phyloP scores from a whole-genome alignment of 768 basidiomycete species.

The Macrolepiota dolichaula region DNA sequence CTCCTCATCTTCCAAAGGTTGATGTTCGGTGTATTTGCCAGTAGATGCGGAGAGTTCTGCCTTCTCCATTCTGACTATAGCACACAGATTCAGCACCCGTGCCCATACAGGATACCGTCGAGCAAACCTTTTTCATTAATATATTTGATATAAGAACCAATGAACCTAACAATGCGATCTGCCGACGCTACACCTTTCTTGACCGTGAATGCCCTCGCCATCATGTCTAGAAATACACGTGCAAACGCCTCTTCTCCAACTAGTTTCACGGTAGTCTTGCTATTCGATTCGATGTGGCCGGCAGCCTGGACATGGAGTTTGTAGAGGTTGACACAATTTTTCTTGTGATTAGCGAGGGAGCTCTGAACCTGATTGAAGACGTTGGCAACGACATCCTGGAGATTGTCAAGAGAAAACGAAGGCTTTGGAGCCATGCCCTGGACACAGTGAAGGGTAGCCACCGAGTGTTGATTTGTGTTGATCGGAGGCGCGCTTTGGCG shows the following conservation, averaged over 20 bases:
- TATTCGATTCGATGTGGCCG: constrained; percentile 44
- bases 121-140: constrained; percentile 77
- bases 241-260: constrained; percentile 81
- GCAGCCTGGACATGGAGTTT: constrained; percentile 76
- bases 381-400: constrained; percentile 32
- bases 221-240: constrained; percentile 67
- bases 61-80: constrained; percentile 27
- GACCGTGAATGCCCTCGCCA: constrained; percentile 67
- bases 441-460: neutral
- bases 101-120: neutral
- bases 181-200: constrained; percentile 87
- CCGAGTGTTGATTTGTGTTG: constrained; percentile 1
- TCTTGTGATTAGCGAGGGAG: constrained; percentile 85
- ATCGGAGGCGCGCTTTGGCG: constrained; percentile 7
- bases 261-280: constrained; percentile 45
- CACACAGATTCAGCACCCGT: neutral
- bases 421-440: constrained; percentile 13
- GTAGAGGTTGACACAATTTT: constrained; percentile 85
- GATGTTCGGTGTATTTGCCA: constrained; percentile 12
- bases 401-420: constrained; percentile 22
- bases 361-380: constrained; percentile 79
- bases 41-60: constrained; percentile 21
- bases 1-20: constrained; percentile 45
- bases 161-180: constrained; percentile 83
- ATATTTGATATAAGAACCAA: constrained; percentile 79